These are phyloP conservation scores for Pseudocercospora crystallina DNA, from an alignment of 2,329 filamentous ascomycete species.

Conservation along the genomic window DNA sequence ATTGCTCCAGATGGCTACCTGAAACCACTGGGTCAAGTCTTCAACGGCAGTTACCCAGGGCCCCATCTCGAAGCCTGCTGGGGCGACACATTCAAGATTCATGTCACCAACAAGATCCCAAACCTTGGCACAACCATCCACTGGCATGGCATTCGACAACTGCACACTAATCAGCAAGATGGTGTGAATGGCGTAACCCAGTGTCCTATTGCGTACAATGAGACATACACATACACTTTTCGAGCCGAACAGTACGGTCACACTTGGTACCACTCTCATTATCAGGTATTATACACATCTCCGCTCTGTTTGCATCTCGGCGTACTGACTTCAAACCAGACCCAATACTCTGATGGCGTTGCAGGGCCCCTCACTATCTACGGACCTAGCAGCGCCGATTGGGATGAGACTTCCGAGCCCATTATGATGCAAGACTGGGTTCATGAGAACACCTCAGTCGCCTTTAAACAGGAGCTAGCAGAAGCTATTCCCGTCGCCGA, in stretches of 20 bases:
- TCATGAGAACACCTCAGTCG: constrained; percentile 17
- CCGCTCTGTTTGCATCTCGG: constrained; percentile 33
- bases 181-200: constrained; percentile 56
- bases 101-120: constrained; percentile 40
- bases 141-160: constrained; percentile 54
- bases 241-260: constrained; percentile 34
- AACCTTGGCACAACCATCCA: constrained; percentile 53
- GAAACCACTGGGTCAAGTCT: constrained; percentile 20
- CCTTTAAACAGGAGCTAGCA: constrained; percentile 26
- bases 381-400: constrained; percentile 39
- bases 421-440: constrained; percentile 26
- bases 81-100: constrained; percentile 26
- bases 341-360: constrained; percentile 44
- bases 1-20: constrained; percentile 36
- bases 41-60: constrained; percentile 50
- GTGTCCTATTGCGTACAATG: constrained; percentile 63
- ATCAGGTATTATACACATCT: neutral
- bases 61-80: constrained; percentile 46
- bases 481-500: constrained; percentile 32
- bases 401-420: constrained; percentile 35
- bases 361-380: constrained; percentile 42
- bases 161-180: constrained; percentile 55
- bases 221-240: constrained; percentile 45
- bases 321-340: constrained; percentile 3
- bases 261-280: constrained; percentile 36